phyloP scores from a whole-genome alignment of 2,329 filamentous ascomycete species.

The Pseudogymnoascus sp. region DNA sequence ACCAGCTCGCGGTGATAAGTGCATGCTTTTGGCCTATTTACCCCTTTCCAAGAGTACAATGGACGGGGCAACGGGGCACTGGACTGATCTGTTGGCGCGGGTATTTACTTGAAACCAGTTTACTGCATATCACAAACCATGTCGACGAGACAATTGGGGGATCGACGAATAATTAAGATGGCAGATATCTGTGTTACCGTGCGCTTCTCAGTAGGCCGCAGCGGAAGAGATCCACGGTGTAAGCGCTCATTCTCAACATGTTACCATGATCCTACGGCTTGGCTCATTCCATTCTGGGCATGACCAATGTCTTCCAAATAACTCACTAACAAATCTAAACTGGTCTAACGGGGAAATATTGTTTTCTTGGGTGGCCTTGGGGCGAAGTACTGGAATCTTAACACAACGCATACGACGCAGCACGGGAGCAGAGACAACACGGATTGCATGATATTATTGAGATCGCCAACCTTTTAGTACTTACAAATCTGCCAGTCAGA shows the following conservation, averaged over 20 bases:
- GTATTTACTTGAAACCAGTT: not conserved
- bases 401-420: not conserved
- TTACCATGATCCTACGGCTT: not conserved
- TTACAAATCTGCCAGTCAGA: conserved; percentile 3
- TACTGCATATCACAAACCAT: not conserved
- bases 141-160: not conserved
- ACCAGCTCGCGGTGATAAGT: not conserved
- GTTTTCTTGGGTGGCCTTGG: not conserved
- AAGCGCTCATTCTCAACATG: not conserved
- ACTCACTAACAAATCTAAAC: not conserved
- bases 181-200: not conserved
- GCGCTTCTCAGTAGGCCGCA: not conserved
- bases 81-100: not conserved
- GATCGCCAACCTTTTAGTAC: conserved; percentile 10
- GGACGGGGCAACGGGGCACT: not conserved
- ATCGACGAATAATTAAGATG: not conserved
- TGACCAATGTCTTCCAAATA: not conserved
- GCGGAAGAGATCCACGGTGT: not conserved
- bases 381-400: not conserved
- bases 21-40: not conserved
- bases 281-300: not conserved
- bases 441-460: conserved; percentile 8
- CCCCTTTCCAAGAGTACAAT: not conserved
- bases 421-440: not conserved
- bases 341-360: not conserved